Percentiles rank a stretch among this genome's conserved stretches.
Conservation (phyloP, 176 grass and related monocot species). For the Aegilops bicornis region DNA sequence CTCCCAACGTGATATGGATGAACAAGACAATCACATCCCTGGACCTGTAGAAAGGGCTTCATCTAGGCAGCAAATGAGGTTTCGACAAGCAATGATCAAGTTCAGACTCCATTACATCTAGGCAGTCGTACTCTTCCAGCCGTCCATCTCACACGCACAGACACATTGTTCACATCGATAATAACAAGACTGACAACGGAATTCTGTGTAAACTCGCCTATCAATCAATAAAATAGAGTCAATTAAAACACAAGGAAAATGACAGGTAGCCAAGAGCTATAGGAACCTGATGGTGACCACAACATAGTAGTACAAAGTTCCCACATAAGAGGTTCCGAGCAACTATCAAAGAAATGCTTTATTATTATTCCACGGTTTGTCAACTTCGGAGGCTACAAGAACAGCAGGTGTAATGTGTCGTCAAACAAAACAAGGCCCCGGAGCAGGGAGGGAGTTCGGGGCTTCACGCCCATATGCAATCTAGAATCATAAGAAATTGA, state of each 20-base stretch:
- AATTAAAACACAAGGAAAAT: background rate
- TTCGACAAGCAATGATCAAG: too few species aligned
- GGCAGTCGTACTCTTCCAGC: too few species aligned
- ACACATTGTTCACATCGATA: background rate
- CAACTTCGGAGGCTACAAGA: constrained; percentile 25
- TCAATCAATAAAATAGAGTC: background rate
- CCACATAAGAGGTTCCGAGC: background rate
- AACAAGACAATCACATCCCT: too few species aligned
- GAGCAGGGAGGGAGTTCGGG: background rate
- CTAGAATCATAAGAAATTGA: constrained; percentile 19
- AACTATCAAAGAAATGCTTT: constrained; percentile 1
- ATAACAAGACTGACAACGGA: background rate
- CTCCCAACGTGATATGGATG: too few species aligned
- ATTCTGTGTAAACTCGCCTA: background rate
- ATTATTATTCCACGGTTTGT: constrained; percentile 38
- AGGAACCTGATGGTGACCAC: background rate
- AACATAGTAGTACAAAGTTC: background rate
- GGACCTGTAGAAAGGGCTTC: too few species aligned
- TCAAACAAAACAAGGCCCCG: constrained; percentile 10
- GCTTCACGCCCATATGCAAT: background rate
- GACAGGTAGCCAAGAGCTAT: background rate
- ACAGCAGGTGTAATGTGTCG: constrained; percentile 3
- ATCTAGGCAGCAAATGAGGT: too few species aligned
- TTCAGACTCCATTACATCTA: too few species aligned
- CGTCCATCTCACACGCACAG: background rate